These are phyloP conservation scores for Microdochium paspali DNA, from an alignment of 2,329 filamentous ascomycete genomes.

Conservation along the genomic window DNA sequence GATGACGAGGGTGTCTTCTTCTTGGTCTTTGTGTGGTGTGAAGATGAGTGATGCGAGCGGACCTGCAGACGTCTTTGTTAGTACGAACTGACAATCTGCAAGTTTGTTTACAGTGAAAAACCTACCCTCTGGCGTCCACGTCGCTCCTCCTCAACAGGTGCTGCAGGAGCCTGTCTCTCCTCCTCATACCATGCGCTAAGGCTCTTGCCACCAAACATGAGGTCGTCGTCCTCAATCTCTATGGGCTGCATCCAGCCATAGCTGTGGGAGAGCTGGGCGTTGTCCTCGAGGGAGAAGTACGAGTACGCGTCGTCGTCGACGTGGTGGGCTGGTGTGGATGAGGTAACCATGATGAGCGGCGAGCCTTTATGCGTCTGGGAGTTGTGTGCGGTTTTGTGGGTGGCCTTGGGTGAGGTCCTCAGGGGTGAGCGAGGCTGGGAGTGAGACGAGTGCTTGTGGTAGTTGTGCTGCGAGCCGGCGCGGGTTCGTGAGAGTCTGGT, in stretches of 20 bases:
- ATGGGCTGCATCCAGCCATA: conserved; percentile 41
- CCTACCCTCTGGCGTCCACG: conserved; percentile 28
- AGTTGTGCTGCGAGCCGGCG: background rate
- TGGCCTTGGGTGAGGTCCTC: background rate
- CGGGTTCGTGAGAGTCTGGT: background rate
- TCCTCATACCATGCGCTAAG: conserved; percentile 53
- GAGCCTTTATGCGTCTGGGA: background rate
- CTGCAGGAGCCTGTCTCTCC: conserved; percentile 35
- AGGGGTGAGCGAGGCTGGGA: background rate
- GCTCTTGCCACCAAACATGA: conserved; percentile 52
- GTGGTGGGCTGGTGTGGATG: conserved; percentile 14
- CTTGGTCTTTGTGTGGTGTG: background rate
- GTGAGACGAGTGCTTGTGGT: background rate
- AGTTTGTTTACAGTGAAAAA: background rate
- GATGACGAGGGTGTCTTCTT: background rate
- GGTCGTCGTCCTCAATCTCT: conserved; percentile 50
- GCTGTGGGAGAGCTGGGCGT: conserved; percentile 10
- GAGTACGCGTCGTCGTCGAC: conserved; percentile 13
- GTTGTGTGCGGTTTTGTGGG: background rate
- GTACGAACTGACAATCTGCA: background rate
- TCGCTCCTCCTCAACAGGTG: conserved; percentile 28
- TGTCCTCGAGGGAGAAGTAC: conserved; percentile 18
- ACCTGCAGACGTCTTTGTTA: too few species aligned
- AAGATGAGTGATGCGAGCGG: conserved; percentile 19
- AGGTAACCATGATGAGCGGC: conserved; percentile 19